Evolutionary conservation across 2,329 filamentous ascomycete species (phyloP).

Genomic region (Colletotrichum sp.): DNA sequence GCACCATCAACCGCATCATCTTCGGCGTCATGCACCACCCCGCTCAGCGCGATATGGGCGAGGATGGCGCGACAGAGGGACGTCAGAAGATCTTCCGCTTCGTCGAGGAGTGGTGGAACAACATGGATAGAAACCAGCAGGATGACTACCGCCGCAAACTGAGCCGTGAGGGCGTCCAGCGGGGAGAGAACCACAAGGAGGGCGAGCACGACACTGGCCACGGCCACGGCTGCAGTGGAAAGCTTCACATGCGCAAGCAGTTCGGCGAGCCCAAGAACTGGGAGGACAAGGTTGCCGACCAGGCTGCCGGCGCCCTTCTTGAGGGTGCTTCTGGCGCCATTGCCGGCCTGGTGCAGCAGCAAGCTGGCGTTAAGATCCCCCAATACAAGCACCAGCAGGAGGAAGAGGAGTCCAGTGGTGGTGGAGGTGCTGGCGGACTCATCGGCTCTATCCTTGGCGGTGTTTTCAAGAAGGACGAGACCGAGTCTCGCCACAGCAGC

Average conservation of each 20-base stretch:
- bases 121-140: constrained; percentile 65
- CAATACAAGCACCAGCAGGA: constrained; percentile 31
- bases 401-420: constrained; percentile 62
- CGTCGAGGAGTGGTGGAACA: constrained; percentile 82
- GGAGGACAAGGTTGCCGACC: constrained; percentile 61
- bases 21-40: constrained; percentile 88
- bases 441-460: constrained; percentile 72
- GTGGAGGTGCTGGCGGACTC: constrained; percentile 71
- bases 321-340: constrained; percentile 61
- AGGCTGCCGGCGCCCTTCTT: constrained; percentile 62
- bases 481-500: constrained; percentile 56
- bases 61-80: constrained; percentile 74
- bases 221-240: constrained; percentile 81
- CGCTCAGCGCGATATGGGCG: constrained; percentile 72
- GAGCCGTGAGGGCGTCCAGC: constrained; percentile 76
- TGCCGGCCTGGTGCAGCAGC: constrained; percentile 49
- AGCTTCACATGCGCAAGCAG: constrained; percentile 78
- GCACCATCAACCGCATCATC: constrained; percentile 78
- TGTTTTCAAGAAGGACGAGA: constrained; percentile 60
- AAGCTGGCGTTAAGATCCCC: constrained; percentile 48
- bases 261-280: constrained; percentile 53
- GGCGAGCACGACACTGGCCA: constrained; percentile 84
- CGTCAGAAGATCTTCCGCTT: constrained; percentile 79
- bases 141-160: constrained; percentile 76
- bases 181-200: constrained; percentile 84